These are phyloP conservation scores for Quillaja saponaria DNA, from an alignment of 306 rosid genomes.

Conservation along the genomic window DNA sequence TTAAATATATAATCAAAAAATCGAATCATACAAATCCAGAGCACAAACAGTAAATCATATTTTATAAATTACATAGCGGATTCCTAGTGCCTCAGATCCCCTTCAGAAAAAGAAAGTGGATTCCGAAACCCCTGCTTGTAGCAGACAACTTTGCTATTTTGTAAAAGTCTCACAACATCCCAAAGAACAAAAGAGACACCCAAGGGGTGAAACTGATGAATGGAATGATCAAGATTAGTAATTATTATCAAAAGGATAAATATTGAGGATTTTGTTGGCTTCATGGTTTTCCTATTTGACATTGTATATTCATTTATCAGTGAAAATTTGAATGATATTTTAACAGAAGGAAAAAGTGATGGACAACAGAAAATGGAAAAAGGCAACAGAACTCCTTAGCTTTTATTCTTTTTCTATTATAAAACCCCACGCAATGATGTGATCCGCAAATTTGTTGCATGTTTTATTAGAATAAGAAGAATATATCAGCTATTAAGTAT, in stretches of 20 bases:
- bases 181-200: constrained; percentile 4
- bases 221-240: background rate
- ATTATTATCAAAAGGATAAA: background rate
- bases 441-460: constrained; percentile 5
- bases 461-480: constrained; percentile 13
- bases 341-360: background rate
- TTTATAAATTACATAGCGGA: background rate
- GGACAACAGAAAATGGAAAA: background rate
- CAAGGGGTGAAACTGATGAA: background rate
- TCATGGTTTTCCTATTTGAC: background rate
- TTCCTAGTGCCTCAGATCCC: background rate
- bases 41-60: background rate
- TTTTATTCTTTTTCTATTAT: too few relatives aligned
- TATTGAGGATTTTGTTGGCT: constrained; percentile 8
- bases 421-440: too few relatives aligned
- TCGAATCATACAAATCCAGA: background rate
- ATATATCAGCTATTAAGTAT: constrained; percentile 12
- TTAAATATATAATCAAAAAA: background rate
- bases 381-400: constrained; percentile 10
- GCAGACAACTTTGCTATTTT: constrained; percentile 5
- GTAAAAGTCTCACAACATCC: background rate
- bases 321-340: constrained; percentile 12
- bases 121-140: too few relatives aligned
- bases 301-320: background rate
- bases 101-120: too few relatives aligned